Percentiles rank a stretch among this genome's conserved stretches.
phyloP scores from a whole-genome alignment of 2,329 filamentous ascomycete species.

The Fusarium tuaranense region DNA sequence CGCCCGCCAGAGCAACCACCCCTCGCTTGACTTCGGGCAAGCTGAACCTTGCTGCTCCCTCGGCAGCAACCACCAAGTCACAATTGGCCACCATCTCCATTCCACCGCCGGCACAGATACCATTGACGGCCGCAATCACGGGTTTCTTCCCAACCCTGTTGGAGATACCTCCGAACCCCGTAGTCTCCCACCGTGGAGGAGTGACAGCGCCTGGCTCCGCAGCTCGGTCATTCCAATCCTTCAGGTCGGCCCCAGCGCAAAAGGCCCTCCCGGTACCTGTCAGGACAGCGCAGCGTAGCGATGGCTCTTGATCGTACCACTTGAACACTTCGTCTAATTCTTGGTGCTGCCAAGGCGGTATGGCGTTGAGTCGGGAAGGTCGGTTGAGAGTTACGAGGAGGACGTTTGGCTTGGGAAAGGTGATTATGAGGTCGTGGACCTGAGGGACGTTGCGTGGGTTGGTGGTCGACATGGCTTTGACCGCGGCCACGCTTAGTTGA shows the following conservation, averaged over 20 bases:
- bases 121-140: constrained; percentile 70
- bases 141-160: constrained; percentile 69
- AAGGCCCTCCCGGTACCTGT: constrained; percentile 66
- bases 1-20: constrained; percentile 65
- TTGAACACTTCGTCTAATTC: constrained; percentile 53
- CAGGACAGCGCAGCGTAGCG: constrained; percentile 59
- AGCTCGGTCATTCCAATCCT: constrained; percentile 53
- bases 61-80: constrained; percentile 65
- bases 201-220: no score
- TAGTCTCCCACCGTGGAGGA: no score
- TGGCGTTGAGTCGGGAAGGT: constrained; percentile 1
- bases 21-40: constrained; percentile 66
- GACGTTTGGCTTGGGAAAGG: no score
- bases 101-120: constrained; percentile 66
- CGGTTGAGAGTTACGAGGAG: no score
- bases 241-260: constrained; percentile 66
- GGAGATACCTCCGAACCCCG: neutral
- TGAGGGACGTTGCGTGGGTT: no score
- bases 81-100: constrained; percentile 68
- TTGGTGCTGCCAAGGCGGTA: constrained; percentile 25
- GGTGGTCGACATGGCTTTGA: no score
- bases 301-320: constrained; percentile 65
- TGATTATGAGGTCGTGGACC: no score
- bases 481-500: no score
- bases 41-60: constrained; percentile 60